phyloP scores from a whole-genome alignment of 2,329 filamentous ascomycete genomes.

The Camptophora hylomeconis region DNA sequence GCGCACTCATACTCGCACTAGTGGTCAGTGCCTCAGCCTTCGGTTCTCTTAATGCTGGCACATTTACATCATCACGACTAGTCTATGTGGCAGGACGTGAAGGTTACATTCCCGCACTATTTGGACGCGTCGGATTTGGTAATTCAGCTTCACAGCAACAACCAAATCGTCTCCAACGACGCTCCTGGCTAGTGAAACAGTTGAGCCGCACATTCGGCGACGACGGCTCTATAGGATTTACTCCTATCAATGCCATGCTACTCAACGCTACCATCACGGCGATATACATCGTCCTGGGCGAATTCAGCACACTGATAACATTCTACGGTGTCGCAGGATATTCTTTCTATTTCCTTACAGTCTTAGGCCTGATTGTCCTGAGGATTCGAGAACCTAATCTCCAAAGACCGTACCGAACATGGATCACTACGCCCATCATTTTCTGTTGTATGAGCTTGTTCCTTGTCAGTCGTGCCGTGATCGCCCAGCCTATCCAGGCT shows the following conservation, averaged over 20 bases:
- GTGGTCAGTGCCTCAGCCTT: slow-evolving; percentile 88
- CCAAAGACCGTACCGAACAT: slow-evolving; percentile 84
- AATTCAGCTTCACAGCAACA: slow-evolving; percentile 14
- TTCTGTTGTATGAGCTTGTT: slow-evolving; percentile 98
- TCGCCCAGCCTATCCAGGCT: slow-evolving; percentile 83
- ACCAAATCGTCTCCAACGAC: slow-evolving; percentile 27
- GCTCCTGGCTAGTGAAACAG: slow-evolving; percentile 44
- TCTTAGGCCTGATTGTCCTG: slow-evolving; percentile 82
- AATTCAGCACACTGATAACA: slow-evolving; percentile 82
- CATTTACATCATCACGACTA: slow-evolving; percentile 82
- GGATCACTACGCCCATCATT: slow-evolving; percentile 93
- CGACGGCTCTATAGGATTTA: slow-evolving; percentile 73
- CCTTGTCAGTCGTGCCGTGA: slow-evolving; percentile 73
- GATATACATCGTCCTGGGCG: slow-evolving; percentile 70
- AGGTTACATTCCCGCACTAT: slow-evolving; percentile 74
- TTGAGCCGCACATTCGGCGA: slow-evolving; percentile 58
- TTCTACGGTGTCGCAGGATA: slow-evolving; percentile 98
- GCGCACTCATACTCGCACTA: slow-evolving; percentile 72
- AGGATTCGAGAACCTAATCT: slow-evolving; percentile 76
- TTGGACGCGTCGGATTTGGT: slow-evolving; percentile 68
- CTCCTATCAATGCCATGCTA: slow-evolving; percentile 80
- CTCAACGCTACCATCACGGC: slow-evolving; percentile 66
- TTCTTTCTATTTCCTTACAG: slow-evolving; percentile 92
- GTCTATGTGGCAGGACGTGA: slow-evolving; percentile 93
- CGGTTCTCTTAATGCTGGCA: slow-evolving; percentile 84